These are phyloP conservation scores for Fraxinus latifolia DNA, from an alignment of 305 asterid genomes.

Conservation along the genomic window DNA sequence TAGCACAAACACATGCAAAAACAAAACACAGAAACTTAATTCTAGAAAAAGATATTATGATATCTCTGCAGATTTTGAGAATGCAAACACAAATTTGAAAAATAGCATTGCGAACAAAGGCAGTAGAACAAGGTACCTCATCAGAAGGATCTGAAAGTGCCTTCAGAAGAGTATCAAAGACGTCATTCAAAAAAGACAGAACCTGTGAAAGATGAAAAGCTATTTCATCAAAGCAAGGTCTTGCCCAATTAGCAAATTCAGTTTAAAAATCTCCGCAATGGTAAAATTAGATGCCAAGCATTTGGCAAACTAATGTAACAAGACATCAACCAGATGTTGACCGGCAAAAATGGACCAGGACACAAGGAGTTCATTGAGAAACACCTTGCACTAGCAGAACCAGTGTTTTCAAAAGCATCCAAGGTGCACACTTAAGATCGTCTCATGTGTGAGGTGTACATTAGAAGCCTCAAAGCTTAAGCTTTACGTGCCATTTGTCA, in stretches of 20 bases:
- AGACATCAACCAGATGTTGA: slow-evolving; percentile 1
- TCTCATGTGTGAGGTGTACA: not conserved
- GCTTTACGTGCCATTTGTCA: not conserved
- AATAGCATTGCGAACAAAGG: not conserved
- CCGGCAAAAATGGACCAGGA: slow-evolving; percentile 1
- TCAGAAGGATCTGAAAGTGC: slow-evolving; percentile 97
- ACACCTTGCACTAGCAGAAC: not conserved
- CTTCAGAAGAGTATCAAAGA: slow-evolving; percentile 82
- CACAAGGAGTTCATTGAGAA: not conserved
- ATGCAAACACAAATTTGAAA: not conserved
- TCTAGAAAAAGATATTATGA: slow-evolving; percentile 9
- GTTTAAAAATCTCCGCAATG: slow-evolving; percentile 8
- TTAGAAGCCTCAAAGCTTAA: not conserved
- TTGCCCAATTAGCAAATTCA: slow-evolving; percentile 7
- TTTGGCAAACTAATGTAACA: not conserved
- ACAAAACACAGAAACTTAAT: slow-evolving; percentile 5
- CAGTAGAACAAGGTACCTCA: slow-evolving; percentile 64
- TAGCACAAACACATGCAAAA: not conserved
- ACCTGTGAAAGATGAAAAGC: slow-evolving; percentile 49
- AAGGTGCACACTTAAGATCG: not conserved
- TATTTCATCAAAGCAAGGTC: slow-evolving; percentile 9
- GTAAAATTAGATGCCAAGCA: slow-evolving; percentile 15
- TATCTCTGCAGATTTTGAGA: slow-evolving; percentile 1
- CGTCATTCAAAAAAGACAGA: slow-evolving; percentile 72
- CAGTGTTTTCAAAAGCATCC: not conserved